Conservation (phyloP, 2,329 filamentous ascomycete species). For the Penicillium sp. region DNA sequence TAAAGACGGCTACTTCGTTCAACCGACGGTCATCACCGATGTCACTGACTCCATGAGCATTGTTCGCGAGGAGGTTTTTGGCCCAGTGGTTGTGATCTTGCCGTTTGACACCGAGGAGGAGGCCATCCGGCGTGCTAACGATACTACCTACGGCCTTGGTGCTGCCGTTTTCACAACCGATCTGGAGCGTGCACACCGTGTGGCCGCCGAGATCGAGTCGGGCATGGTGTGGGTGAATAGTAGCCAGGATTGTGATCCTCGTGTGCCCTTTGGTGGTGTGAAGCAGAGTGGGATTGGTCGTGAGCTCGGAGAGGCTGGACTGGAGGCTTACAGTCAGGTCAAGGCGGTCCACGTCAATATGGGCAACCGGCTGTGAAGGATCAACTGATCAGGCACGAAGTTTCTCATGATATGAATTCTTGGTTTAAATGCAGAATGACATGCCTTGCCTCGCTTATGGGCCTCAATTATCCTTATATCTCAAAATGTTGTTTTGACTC, state of each 20-base stretch:
- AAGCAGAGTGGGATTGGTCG: slow-evolving; percentile 52
- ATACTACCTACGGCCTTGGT: slow-evolving; percentile 44
- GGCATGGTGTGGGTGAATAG: slow-evolving; percentile 51
- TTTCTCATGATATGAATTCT: too few relatives aligned
- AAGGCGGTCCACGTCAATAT: slow-evolving; percentile 45
- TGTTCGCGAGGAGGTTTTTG: slow-evolving; percentile 45
- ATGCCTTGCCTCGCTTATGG: too few relatives aligned
- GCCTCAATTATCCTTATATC: not conserved
- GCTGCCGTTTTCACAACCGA: slow-evolving; percentile 45
- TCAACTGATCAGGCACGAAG: too few relatives aligned
- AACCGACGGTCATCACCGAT: slow-evolving; percentile 40
- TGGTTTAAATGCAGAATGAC: too few relatives aligned
- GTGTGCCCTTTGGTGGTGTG: slow-evolving; percentile 45
- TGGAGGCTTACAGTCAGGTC: slow-evolving; percentile 41
- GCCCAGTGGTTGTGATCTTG: slow-evolving; percentile 43
- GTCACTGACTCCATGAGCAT: slow-evolving; percentile 39
- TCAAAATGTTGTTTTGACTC: too few relatives aligned
- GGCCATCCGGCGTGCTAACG: slow-evolving; percentile 39
- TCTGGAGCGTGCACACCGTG: slow-evolving; percentile 42
- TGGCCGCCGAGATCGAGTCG: slow-evolving; percentile 44
- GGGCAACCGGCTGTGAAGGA: slow-evolving; percentile 32
- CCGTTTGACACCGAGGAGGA: slow-evolving; percentile 43
- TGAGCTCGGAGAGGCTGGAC: slow-evolving; percentile 45
- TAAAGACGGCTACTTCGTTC: slow-evolving; percentile 42
- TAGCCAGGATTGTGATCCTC: slow-evolving; percentile 42